Evolutionary conservation across 2,329 filamentous ascomycete genomes (phyloP).

Genomic region (Venturiaceae sp.): DNA sequence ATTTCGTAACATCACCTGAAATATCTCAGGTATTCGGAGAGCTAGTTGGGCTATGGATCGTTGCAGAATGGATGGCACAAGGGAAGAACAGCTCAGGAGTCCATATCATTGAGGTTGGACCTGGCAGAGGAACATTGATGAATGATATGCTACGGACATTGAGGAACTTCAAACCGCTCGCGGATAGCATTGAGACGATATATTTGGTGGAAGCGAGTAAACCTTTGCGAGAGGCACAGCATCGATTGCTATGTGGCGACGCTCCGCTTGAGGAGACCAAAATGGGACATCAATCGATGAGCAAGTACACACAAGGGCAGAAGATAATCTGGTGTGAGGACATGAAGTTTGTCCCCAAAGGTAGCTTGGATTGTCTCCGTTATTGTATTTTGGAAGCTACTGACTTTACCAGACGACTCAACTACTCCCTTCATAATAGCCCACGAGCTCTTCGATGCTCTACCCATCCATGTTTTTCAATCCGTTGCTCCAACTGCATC

Average conservation of each 20-base stretch:
- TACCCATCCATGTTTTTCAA: conserved; percentile 93
- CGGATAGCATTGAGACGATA: conserved; percentile 69
- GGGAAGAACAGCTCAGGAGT: conserved; percentile 64
- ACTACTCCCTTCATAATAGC: conserved; percentile 89
- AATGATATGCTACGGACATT: conserved; percentile 91
- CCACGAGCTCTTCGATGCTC: conserved; percentile 96
- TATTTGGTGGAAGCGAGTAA: conserved; percentile 93
- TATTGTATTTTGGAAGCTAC: conserved; percentile 14
- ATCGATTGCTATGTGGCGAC: conserved; percentile 65
- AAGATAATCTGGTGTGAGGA: conserved; percentile 84
- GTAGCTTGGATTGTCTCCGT: conserved; percentile 31
- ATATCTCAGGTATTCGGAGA: conserved; percentile 97
- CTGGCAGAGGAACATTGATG: conserved; percentile 92
- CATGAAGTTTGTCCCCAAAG: conserved; percentile 67
- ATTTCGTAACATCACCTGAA: conserved; percentile 95
- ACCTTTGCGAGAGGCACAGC: conserved; percentile 67
- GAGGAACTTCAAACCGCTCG: conserved; percentile 69
- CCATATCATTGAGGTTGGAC: conserved; percentile 87
- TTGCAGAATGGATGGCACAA: conserved; percentile 94
- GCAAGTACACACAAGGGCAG: conserved; percentile 63
- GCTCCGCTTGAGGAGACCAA: conserved; percentile 59
- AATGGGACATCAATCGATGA: conserved; percentile 62
- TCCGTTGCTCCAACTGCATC: conserved; percentile 44
- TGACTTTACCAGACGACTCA: conserved; percentile 39
- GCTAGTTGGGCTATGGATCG: conserved; percentile 86